phyloP scores from a whole-genome alignment of 1,284 basidiomycete species.

The Rhizopogon hawkerae region DNA sequence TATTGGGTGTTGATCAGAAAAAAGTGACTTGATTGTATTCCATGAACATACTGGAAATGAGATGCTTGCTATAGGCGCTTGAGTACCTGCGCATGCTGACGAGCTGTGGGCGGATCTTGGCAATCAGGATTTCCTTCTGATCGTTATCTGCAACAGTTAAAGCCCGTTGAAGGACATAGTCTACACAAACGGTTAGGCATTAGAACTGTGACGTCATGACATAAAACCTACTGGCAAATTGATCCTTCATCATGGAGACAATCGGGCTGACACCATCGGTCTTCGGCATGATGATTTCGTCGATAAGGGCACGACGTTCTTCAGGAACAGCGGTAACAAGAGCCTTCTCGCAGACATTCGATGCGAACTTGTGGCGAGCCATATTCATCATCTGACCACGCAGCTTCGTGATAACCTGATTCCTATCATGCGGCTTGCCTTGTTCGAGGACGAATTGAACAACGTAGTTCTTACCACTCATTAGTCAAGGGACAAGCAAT shows the following conservation, averaged over 20 bases:
- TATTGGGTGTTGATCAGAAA: constrained; percentile 21
- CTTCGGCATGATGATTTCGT: constrained; percentile 70
- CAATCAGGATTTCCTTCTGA: constrained; percentile 59
- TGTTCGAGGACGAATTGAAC: constrained; percentile 89
- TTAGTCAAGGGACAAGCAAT: constrained; percentile 4
- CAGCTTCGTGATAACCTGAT: constrained; percentile 62
- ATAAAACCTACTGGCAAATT: constrained; percentile 71
- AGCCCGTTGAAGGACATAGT: constrained; percentile 77
- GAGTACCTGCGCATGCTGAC: constrained; percentile 63
- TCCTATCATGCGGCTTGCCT: constrained; percentile 64
- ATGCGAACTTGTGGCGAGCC: constrained; percentile 91
- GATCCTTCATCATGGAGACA: constrained; percentile 82
- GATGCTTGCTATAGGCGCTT: constrained; percentile 69
- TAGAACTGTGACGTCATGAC: not conserved
- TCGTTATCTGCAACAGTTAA: constrained; percentile 62
- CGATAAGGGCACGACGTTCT: constrained; percentile 61
- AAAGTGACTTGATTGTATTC: not conserved
- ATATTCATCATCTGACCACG: constrained; percentile 74
- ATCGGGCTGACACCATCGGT: constrained; percentile 58
- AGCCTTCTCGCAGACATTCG: constrained; percentile 95
- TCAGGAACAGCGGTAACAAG: constrained; percentile 59
- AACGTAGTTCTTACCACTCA: constrained; percentile 76
- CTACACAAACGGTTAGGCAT: constrained; percentile 29
- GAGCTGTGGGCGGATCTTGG: constrained; percentile 58
- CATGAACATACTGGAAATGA: constrained; percentile 59